Evolutionary conservation across 352 stramenopile species (phyloP).

Genomic region (Phytophthora aleatoria): DNA sequence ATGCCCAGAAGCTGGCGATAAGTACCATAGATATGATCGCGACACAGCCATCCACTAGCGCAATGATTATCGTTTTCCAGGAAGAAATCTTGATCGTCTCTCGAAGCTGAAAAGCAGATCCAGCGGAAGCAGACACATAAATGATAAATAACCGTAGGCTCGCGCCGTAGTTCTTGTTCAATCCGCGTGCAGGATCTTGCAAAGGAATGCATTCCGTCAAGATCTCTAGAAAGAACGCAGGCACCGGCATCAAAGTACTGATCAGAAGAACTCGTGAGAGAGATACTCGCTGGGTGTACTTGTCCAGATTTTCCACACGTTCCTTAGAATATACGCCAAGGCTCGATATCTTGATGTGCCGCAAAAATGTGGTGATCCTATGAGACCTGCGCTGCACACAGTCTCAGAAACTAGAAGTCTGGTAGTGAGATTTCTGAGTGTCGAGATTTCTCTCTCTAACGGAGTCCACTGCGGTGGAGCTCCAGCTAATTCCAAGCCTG

Average conservation of each 20-base stretch:
- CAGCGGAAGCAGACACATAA: conserved; percentile 2
- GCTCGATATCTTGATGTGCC: conserved; percentile 9
- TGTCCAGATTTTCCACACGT: conserved; percentile 10
- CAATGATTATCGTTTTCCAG: conserved; percentile 3
- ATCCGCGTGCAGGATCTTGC: conserved; percentile 17
- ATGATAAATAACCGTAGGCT: conserved; percentile 9
- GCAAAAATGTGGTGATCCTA: neutral
- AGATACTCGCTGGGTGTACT: conserved; percentile 9
- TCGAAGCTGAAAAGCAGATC: conserved; percentile 15
- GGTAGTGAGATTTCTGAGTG: too few relatives aligned
- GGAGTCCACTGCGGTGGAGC: too few relatives aligned
- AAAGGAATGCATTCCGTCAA: conserved; percentile 11
- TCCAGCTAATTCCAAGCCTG: too few relatives aligned
- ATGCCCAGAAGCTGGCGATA: conserved; percentile 10
- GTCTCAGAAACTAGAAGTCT: too few relatives aligned
- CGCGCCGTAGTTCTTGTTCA: conserved; percentile 12
- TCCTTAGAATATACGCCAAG: conserved; percentile 16
- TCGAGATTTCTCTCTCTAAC: too few relatives aligned
- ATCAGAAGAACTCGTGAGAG: conserved; percentile 11
- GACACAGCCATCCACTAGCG: neutral
- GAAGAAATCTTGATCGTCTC: conserved; percentile 1
- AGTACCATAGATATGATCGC: neutral
- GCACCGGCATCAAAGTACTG: conserved; percentile 8
- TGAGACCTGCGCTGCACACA: too few relatives aligned
- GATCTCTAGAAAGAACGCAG: conserved; percentile 2